A percentile compares a stretch with the other conserved stretches of the same genome.
Evolutionary conservation across 768 basidiomycete species (phyloP).

Genomic region (Russula olivacea): DNA sequence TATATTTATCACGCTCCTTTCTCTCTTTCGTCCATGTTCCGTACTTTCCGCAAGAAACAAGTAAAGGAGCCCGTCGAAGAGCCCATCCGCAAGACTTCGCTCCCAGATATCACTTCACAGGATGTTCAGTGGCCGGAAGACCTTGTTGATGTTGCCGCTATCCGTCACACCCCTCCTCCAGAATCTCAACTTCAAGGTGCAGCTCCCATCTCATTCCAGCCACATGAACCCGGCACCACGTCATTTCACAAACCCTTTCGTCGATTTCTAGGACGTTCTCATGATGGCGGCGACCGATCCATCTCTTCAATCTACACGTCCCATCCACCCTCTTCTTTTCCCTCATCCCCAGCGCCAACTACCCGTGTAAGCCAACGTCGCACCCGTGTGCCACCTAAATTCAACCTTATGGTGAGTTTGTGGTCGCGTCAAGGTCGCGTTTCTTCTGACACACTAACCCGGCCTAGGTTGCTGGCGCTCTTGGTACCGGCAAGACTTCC

Average conservation of each 20-base stretch:
- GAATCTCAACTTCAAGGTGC: slow-evolving; percentile 54
- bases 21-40: slow-evolving; percentile 50
- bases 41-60: slow-evolving; percentile 60
- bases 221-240: slow-evolving; percentile 48
- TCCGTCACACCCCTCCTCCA: slow-evolving; percentile 42
- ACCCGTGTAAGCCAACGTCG: slow-evolving; percentile 58
- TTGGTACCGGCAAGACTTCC: slow-evolving; percentile 82
- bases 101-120: slow-evolving; percentile 68
- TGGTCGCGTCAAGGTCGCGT: neutral
- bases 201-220: slow-evolving; percentile 59
- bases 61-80: slow-evolving; percentile 44
- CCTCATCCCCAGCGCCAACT: slow-evolving; percentile 33
- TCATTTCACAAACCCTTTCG: slow-evolving; percentile 84
- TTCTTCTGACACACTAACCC: neutral
- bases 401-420: slow-evolving; percentile 73
- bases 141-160: slow-evolving; percentile 66
- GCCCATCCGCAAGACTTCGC: slow-evolving; percentile 61
- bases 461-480: slow-evolving; percentile 66
- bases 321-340: slow-evolving; percentile 56
- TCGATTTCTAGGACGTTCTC: slow-evolving; percentile 27
- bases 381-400: slow-evolving; percentile 62
- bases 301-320: slow-evolving; percentile 72
- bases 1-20: slow-evolving; percentile 7
- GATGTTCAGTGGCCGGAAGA: slow-evolving; percentile 83
- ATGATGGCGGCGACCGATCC: slow-evolving; percentile 42